These are phyloP conservation scores for Mycena indigotica DNA, from an alignment of 768 basidiomycete genomes.

Conservation along the genomic window DNA sequence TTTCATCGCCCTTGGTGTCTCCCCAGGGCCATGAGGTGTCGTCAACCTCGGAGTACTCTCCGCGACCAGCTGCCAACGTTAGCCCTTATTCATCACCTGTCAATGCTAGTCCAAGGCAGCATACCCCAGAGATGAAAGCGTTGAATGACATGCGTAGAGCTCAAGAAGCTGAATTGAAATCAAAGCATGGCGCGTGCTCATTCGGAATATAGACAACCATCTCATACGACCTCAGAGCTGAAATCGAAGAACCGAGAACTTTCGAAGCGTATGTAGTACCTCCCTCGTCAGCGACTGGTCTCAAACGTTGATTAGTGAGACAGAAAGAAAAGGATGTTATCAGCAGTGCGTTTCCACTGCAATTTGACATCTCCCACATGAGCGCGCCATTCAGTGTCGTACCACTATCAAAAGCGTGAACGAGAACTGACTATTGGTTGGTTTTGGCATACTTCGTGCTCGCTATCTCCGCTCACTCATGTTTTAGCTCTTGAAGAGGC, in stretches of 20 bases:
- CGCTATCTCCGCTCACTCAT: not conserved
- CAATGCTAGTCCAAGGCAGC: not conserved
- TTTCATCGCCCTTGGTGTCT: too few relatives aligned
- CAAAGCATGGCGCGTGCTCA: slow-evolving; percentile 9
- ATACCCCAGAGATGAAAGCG: slow-evolving; percentile 1
- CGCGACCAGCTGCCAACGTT: too few relatives aligned
- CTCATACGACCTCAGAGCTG: slow-evolving; percentile 5
- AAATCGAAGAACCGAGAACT: slow-evolving; percentile 16
- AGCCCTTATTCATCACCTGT: too few relatives aligned
- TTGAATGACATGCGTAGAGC: slow-evolving; percentile 17
- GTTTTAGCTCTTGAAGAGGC: slow-evolving; percentile 9
- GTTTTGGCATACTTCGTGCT: not conserved
- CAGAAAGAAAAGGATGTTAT: slow-evolving; percentile 20
- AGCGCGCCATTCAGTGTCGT: slow-evolving; percentile 14
- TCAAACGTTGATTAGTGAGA: slow-evolving; percentile 4
- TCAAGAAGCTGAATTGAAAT: slow-evolving; percentile 8
- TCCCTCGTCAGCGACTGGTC: not conserved
- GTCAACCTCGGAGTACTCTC: not conserved
- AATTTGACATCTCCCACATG: too few relatives aligned
- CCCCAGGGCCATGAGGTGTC: too few relatives aligned
- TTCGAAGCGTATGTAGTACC: not conserved
- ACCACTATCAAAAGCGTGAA: slow-evolving; percentile 19
- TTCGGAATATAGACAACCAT: too few relatives aligned
- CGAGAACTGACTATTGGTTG: slow-evolving; percentile 11
- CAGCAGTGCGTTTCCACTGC: slow-evolving; percentile 6